Conservation (phyloP, 148 eudicot genomes). For the Cornus controversa region DNA sequence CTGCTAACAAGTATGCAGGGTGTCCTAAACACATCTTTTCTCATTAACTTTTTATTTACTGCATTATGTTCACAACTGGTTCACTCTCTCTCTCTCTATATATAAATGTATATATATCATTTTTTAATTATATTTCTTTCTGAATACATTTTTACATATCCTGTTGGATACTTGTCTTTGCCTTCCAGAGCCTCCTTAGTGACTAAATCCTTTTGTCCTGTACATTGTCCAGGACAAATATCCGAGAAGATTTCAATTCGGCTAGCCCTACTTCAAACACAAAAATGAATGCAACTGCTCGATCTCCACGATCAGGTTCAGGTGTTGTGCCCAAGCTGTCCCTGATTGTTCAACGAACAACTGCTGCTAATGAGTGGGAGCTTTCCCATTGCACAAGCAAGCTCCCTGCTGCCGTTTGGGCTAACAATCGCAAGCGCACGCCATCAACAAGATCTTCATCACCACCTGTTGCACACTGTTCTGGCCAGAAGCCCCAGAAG, state of each 20-base stretch:
- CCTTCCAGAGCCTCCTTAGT: not conserved
- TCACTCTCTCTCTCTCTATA: not conserved
- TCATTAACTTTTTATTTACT: not conserved
- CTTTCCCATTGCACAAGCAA: conserved; percentile 50
- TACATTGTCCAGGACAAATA: conserved; percentile 27
- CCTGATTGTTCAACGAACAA: conserved; percentile 35
- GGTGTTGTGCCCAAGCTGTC: conserved; percentile 46
- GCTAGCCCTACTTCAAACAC: conserved; percentile 56
- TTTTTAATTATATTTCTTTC: not conserved
- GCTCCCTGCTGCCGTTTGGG: conserved; percentile 34
- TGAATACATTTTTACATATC: not conserved
- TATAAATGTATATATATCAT: too few relatives aligned
- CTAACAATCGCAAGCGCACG: conserved; percentile 54
- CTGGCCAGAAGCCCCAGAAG: conserved; percentile 64
- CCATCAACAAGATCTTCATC: conserved; percentile 52
- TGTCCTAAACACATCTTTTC: conserved; percentile 4
- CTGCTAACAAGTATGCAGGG: conserved; percentile 51
- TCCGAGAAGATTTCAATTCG: conserved; percentile 50
- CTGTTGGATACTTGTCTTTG: not conserved
- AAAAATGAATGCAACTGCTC: conserved; percentile 41
- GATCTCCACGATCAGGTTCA: conserved; percentile 55
- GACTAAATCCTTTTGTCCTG: conserved; percentile 1
- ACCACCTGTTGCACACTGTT: conserved; percentile 65
- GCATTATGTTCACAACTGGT: not conserved
- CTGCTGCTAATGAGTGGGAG: conserved; percentile 53